Base-by-base conservation (phyloP, 2,329 filamentous ascomycete species). In the Cercospora citrullina region DNA sequence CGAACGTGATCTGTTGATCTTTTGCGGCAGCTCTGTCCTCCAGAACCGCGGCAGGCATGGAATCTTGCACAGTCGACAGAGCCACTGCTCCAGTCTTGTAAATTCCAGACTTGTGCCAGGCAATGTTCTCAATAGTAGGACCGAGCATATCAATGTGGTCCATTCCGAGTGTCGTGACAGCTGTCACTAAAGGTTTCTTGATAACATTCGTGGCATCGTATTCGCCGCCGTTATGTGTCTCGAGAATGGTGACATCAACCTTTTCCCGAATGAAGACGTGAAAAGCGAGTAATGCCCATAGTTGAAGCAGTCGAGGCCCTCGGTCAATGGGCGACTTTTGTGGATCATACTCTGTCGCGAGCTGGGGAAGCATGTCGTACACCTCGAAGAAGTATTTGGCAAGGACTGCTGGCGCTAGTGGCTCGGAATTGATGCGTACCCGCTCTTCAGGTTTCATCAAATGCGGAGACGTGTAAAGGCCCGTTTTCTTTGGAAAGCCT, bases 141-240 rank as follows among this genome's bases (percentile, higher is more conserved):
- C 93, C 93, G 31, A 97, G 83, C 85, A 95, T 89, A 6, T 86
- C 87, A 0, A 90, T 88, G 78, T 97, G 94, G 74, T 97, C 93
- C 71, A 96, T 90, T 2, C 91, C 93, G 36, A 97, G 79, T 74
- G 89, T 91, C n/a, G 92, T 89, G 53, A 97, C 89, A 0, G 90
- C 91, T 0, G 88, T 86, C 1, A 89, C 90, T 2, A 87, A 88
- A 0, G 93, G 90, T 8, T 86, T 84, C 10, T 84, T 82, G 4
- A 98, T 79, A 21, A 97, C 86, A 75, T 97, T 98, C 7, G 94
- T 98, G 33, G 91, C 90, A 77, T 97, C 94, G 75, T 93, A 93
- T 80, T 96, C 92, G 59, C 94, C 94, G 18, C 94, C 94, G 70
- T 97, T 94, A 0, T 94, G 94, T 74, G 92, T 95, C 81, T 98